Evolutionary conservation across 768 basidiomycete genomes (phyloP), one percentile per base, ranked within the genome.

Genomic region (Pholiota microspora): DNA sequence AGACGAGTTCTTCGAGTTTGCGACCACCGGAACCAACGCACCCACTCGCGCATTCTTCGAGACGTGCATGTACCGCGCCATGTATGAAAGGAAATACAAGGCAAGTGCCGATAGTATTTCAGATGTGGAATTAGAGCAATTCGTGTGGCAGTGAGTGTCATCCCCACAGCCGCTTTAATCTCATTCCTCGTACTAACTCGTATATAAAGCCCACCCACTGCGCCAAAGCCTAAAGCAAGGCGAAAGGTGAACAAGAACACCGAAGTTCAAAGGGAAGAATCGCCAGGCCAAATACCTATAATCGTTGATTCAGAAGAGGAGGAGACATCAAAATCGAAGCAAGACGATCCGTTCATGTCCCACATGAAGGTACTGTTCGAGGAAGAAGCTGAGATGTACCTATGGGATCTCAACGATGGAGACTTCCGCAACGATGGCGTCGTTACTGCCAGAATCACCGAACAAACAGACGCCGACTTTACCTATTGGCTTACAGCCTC

Each of bases 1-100:
- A 16, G 95, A 95, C 62, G 96, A 98, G 65, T 80, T 92, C 50
- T 98, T 89, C 67, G 95, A 98, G 69, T 98, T 95, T 67, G 88
- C 97, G 15, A 87, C 91, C 24, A 76, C 84, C 3, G 81, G 79
- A 10, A 86, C 86, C 4, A 93, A 92, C 44, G 85, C 84, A 48
- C 88, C 91, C 0, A 95, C 92, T 0, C 82, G 86, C 45, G 87
- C 83, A 13, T 89, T 94, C 68, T 97, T 98, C 66, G 94, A 98
- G 72, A 86, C 86, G 23, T 92, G 94, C 72, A 89, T 98, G 80
- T 91, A 96, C 62, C 85, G 92, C 25, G 96, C 96, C 55, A 94
- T 98, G 86, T 98, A 88, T 69, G 97, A 99, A 67, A 84, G 94
- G 71, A 95, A 94, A 74, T 88, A 89, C 75, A 86, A 78, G 62